These are phyloP conservation scores for Chaetomiaceae sp. DNA, from an alignment of 2,329 filamentous ascomycete genomes.

Conservation along the genomic window DNA sequence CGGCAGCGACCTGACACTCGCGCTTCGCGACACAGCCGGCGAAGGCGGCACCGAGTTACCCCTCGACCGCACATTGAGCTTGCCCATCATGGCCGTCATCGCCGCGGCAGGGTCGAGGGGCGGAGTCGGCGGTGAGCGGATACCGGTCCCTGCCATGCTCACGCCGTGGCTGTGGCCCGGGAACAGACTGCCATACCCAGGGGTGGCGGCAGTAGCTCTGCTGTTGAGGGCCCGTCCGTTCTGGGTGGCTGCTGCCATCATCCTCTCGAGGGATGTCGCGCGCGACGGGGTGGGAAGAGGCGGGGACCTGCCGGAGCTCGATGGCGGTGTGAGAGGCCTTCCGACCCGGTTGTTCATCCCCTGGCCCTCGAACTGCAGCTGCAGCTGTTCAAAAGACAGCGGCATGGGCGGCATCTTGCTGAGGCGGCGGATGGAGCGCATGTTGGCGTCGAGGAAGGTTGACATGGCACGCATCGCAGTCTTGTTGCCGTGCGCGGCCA, in stretches of 20 bases:
- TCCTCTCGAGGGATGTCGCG: conserved; percentile 21
- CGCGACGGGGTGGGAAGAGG: conserved; percentile 11
- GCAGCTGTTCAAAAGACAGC: conserved; percentile 33
- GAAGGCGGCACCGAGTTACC: conserved; percentile 21
- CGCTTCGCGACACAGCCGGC: conserved; percentile 16
- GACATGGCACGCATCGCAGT: conserved; percentile 43
- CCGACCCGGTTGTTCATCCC: background rate
- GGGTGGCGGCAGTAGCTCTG: background rate
- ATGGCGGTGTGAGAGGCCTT: conserved; percentile 32
- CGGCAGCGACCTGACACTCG: background rate
- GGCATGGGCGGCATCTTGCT: conserved; percentile 36
- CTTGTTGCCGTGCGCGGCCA: conserved; percentile 40
- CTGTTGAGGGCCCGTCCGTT: conserved; percentile 2
- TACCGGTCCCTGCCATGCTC: conserved; percentile 10
- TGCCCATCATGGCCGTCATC: conserved; percentile 33
- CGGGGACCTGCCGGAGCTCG: conserved; percentile 32
- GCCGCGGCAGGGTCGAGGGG: conserved; percentile 29
- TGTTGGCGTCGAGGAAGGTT: conserved; percentile 41
- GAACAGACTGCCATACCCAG: background rate
- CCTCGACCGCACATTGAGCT: conserved; percentile 32
- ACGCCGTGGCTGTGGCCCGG: background rate
- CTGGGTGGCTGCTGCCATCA: conserved; percentile 19
- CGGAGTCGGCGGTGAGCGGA: conserved; percentile 28
- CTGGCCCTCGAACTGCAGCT: conserved; percentile 16
- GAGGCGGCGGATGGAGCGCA: conserved; percentile 40